Percentiles rank a stretch among this genome's conserved stretches.
Conservation (phyloP, 257 asterid species). For the Salvia rosmarinus region DNA sequence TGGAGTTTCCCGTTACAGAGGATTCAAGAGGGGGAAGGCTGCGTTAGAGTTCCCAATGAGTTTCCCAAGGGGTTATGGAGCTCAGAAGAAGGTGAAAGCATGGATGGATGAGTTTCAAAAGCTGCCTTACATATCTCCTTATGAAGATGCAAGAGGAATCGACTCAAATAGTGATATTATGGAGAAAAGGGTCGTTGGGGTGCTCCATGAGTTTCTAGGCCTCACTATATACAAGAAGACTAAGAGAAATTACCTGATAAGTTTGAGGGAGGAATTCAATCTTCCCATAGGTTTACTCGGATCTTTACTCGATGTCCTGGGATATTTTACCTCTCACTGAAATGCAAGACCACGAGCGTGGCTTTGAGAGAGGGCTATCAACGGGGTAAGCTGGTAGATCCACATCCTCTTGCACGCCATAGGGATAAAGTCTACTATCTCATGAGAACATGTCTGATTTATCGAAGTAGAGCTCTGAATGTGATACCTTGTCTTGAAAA, state of each 20-base stretch:
- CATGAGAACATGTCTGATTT: slow-evolving; percentile 87
- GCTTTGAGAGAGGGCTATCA: slow-evolving; percentile 86
- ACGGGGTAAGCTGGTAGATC: slow-evolving; percentile 69
- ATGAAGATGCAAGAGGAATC: slow-evolving; percentile 77
- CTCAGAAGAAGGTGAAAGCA: slow-evolving; percentile 83
- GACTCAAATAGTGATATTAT: slow-evolving; percentile 86
- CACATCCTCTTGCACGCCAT: slow-evolving; percentile 66
- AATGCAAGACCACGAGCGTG: slow-evolving; percentile 91
- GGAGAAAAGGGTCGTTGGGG: slow-evolving; percentile 97
- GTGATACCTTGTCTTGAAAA: slow-evolving; percentile 54
- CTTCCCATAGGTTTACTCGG: slow-evolving; percentile 87
- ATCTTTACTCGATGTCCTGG: slow-evolving; percentile 94
- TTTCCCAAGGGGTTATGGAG: slow-evolving; percentile 93
- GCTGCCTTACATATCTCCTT: slow-evolving; percentile 92
- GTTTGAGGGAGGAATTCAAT: slow-evolving; percentile 78
- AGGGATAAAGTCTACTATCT: slow-evolving; percentile 78
- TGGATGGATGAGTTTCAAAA: slow-evolving; percentile 99
- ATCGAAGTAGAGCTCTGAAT: slow-evolving; percentile 66
- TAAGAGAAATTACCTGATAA: slow-evolving; percentile 82
- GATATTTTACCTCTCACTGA: slow-evolving; percentile 82
- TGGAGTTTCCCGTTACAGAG: slow-evolving; percentile 45
- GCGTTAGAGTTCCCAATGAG: slow-evolving; percentile 88
- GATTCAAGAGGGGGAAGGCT: slow-evolving; percentile 78
- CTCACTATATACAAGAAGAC: slow-evolving; percentile 87
- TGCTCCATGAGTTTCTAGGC: slow-evolving; percentile 77